These are phyloP conservation scores for Debaryomyces sp. DNA, from an alignment of 1,139 yeast species.

Conservation along the genomic window DNA sequence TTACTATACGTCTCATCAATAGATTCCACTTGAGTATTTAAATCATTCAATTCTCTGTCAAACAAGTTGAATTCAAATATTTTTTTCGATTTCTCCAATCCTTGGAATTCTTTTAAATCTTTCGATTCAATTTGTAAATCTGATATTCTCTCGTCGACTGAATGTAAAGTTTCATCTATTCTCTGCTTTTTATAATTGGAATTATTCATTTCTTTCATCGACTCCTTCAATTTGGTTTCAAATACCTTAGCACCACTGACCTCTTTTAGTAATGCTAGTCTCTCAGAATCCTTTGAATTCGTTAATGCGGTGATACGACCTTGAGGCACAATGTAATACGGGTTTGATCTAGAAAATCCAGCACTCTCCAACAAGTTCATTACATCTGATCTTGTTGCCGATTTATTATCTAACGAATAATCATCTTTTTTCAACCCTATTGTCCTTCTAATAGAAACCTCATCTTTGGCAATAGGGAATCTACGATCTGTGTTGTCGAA, in stretches of 20 bases:
- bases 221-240: slow-evolving; percentile 78
- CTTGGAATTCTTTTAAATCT: slow-evolving; percentile 72
- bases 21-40: slow-evolving; percentile 61
- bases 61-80: slow-evolving; percentile 74
- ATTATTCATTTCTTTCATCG: slow-evolving; percentile 75
- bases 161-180: slow-evolving; percentile 72
- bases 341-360: slow-evolving; percentile 88
- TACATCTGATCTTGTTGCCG: slow-evolving; percentile 80
- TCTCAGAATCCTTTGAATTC: slow-evolving; percentile 83
- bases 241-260: slow-evolving; percentile 96
- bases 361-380: slow-evolving; percentile 87
- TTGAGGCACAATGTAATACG: slow-evolving; percentile 96
- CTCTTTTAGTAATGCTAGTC: slow-evolving; percentile 78
- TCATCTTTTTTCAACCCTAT: slow-evolving; percentile 93
- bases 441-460: slow-evolving; percentile 79
- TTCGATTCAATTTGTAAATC: slow-evolving; percentile 83
- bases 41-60: slow-evolving; percentile 71
- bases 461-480: slow-evolving; percentile 69
- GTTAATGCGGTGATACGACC: slow-evolving; percentile 87
- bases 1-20: slow-evolving; percentile 63
- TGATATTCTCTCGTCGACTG: slow-evolving; percentile 69
- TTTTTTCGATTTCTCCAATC: slow-evolving; percentile 67
- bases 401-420: slow-evolving; percentile 74
- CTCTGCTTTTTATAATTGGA: slow-evolving; percentile 71
- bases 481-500: slow-evolving; percentile 82